phyloP scores from a whole-genome alignment of 169 alveolate genomes.

The Eimeria maxima region DNA sequence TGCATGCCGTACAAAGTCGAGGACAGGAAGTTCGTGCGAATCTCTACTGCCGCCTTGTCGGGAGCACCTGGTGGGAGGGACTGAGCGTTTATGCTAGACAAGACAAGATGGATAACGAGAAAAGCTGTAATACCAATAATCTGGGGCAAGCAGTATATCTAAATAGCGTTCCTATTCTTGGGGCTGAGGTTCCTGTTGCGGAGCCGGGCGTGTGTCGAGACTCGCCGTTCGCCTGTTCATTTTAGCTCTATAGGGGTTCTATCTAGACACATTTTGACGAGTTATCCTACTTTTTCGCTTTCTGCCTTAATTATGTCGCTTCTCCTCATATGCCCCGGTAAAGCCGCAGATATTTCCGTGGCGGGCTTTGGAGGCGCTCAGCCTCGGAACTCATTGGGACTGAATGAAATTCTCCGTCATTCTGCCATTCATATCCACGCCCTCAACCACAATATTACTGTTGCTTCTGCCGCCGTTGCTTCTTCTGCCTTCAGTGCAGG shows the following conservation, averaged over 20 bases:
- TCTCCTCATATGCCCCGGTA: neutral
- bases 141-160: neutral
- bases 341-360: neutral
- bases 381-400: neutral
- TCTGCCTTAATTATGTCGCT: neutral
- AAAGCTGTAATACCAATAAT: neutral
- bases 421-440: neutral
- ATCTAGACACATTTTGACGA: neutral
- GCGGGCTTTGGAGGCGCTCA: neutral
- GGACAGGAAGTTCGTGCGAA: no score
- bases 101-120: neutral
- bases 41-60: neutral
- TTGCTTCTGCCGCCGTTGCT: conserved; percentile 27
- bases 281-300: neutral
- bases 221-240: neutral
- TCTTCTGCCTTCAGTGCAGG: neutral
- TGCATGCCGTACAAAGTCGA: no score
- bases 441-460: neutral
- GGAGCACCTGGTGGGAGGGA: neutral
- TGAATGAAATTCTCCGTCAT: neutral
- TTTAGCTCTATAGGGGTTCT: neutral
- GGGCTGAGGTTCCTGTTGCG: neutral
- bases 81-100: neutral
- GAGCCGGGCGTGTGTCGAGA: neutral
- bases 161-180: neutral